Evolutionary conservation across 2,329 filamentous ascomycete species (phyloP).

Genomic region (Penicillium sp.): DNA sequence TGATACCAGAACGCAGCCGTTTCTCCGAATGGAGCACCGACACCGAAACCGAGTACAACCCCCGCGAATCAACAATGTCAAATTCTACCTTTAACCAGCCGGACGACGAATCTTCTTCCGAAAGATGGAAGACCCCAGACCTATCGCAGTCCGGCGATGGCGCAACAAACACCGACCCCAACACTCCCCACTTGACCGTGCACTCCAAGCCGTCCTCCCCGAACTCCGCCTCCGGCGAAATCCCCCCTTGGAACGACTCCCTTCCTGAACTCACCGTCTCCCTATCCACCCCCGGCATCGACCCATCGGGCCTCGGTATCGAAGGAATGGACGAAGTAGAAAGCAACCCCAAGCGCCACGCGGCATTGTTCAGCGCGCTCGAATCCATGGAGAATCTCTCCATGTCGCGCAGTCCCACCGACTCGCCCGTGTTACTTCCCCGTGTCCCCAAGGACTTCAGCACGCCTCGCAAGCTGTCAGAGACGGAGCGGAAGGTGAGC

Average conservation of each 20-base stretch:
- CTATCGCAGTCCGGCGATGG: slow-evolving; percentile 23
- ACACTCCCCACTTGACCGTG: slow-evolving; percentile 39
- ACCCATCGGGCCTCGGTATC: slow-evolving; percentile 35
- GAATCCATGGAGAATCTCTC: slow-evolving; percentile 32
- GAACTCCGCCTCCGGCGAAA: slow-evolving; percentile 29
- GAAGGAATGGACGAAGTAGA: slow-evolving; percentile 35
- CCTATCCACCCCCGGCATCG: slow-evolving; percentile 27
- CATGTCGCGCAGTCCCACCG: slow-evolving; percentile 26
- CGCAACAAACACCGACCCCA: slow-evolving; percentile 33
- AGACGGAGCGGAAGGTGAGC: slow-evolving; percentile 2
- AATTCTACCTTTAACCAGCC: slow-evolving; percentile 34
- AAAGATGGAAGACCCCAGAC: slow-evolving; percentile 25
- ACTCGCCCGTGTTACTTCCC: slow-evolving; percentile 25
- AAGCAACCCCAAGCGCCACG: slow-evolving; percentile 40
- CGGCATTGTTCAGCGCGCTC: slow-evolving; percentile 36
- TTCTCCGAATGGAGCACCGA: slow-evolving; percentile 46
- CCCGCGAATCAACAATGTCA: slow-evolving; percentile 40
- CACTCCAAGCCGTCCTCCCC: slow-evolving; percentile 32
- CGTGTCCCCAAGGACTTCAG: slow-evolving; percentile 12
- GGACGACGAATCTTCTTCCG: slow-evolving; percentile 20
- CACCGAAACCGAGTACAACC: slow-evolving; percentile 33
- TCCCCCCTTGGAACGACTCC: slow-evolving; percentile 25
- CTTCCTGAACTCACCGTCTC: slow-evolving; percentile 30
- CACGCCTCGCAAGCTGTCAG: not conserved
- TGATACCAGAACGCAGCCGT: slow-evolving; percentile 32